A percentile compares a stretch with the other conserved stretches of the same genome.
Conservation (phyloP, 2,329 filamentous ascomycete species). For the Apiospora kogelbergensis region DNA sequence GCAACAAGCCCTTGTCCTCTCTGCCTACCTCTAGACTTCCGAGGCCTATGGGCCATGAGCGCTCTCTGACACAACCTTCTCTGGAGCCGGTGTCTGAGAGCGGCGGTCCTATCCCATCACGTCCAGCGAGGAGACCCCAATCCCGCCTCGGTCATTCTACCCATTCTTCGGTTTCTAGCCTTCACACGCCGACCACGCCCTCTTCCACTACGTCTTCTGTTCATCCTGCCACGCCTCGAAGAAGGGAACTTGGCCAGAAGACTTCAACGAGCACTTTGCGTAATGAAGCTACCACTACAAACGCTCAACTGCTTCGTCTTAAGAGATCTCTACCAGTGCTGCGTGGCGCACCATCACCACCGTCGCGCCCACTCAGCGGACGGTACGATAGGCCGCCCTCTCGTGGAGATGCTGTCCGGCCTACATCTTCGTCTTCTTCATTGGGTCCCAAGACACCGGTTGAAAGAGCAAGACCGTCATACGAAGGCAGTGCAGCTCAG, state of each 20-base stretch:
- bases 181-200: constrained; percentile 57
- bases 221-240: constrained; percentile 59
- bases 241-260: constrained; percentile 59
- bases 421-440: constrained; percentile 48
- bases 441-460: constrained; percentile 71
- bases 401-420: constrained; percentile 52
- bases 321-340: constrained; percentile 66
- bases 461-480: constrained; percentile 54
- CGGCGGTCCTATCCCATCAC: constrained; percentile 65
- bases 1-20: constrained; percentile 64
- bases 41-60: constrained; percentile 69
- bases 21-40: constrained; percentile 70
- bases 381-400: constrained; percentile 61
- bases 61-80: constrained; percentile 66
- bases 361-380: constrained; percentile 46
- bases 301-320: constrained; percentile 62
- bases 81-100: constrained; percentile 94
- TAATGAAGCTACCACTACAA: constrained; percentile 64
- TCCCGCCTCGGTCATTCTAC: constrained; percentile 67
- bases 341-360: constrained; percentile 46
- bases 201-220: constrained; percentile 52
- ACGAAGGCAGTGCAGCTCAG: constrained; percentile 53
- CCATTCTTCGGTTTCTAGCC: constrained; percentile 66
- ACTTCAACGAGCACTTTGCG: constrained; percentile 54
- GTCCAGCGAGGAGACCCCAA: constrained; percentile 59